Conservation (phyloP, 1,139 yeast genomes). For the Magnusiomyces ingens region DNA sequence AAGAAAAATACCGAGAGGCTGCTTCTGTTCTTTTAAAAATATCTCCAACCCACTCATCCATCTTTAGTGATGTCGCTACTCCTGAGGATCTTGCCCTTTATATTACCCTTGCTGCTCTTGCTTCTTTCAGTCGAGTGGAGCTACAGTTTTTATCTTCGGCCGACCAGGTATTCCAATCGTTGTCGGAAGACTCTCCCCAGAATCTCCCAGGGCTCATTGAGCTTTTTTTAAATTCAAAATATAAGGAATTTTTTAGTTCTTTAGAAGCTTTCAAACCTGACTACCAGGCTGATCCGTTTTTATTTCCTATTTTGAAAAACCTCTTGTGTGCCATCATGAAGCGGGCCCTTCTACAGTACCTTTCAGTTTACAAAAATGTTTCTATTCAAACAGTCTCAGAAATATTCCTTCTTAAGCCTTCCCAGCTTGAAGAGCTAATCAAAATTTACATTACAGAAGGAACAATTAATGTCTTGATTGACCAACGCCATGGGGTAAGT, state of each 20-base stretch:
- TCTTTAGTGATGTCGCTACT: constrained; percentile 5
- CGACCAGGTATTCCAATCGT: constrained; percentile 63
- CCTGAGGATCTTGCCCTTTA: constrained; percentile 20
- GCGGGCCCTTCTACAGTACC: constrained; percentile 22
- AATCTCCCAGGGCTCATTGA: constrained; percentile 16
- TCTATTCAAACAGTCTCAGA: constrained; percentile 16
- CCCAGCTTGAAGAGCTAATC: constrained; percentile 10
- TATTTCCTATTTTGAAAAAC: constrained; percentile 16
- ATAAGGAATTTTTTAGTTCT: constrained; percentile 16
- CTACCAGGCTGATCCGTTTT: constrained; percentile 19
- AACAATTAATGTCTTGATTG: constrained; percentile 15
- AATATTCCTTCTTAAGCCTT: constrained; percentile 8
- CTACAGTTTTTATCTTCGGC: constrained; percentile 21
- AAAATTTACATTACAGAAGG: constrained; percentile 12
- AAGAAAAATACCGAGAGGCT: constrained; percentile 11
- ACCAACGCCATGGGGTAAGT: constrained; percentile 16
- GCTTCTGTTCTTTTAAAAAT: constrained; percentile 9
- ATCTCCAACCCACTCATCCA: constrained; percentile 1
- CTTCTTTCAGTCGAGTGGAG: constrained; percentile 22
- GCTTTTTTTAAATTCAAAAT: constrained; percentile 17
- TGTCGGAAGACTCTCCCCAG: constrained; percentile 38
- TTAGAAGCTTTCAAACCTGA: constrained; percentile 18
- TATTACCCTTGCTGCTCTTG: constrained; percentile 24
- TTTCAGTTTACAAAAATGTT: constrained; percentile 20
- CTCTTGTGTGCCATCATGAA: constrained; percentile 17